Evolutionary conservation across 2,329 filamentous ascomycete species (phyloP), one percentile per base, ranked within the genome.

Genomic region (Mariannaea sp.): DNA sequence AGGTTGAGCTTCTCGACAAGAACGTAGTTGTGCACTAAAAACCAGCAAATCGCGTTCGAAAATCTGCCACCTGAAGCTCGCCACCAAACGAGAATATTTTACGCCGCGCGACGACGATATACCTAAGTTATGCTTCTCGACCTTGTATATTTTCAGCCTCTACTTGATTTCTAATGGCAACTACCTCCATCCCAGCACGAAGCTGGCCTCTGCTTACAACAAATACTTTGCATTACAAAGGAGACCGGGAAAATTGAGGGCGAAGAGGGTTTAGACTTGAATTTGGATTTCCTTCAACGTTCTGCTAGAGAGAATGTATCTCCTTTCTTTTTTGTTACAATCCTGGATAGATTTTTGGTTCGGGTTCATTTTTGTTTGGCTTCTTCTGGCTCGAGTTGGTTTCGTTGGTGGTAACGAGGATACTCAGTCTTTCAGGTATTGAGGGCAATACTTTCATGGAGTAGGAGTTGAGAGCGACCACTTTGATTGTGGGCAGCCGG

Each of bases 141-240:
- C 52, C 53, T 55, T 66, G 64, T 64, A 65, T 59, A 66, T 66
- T 65, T n/a, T 60, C 56, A 57, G 51, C 51, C 53, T 53, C 49
- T 64, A 57, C 59, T 57, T 46, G 60, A 57, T 65, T n/a, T 66
- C 57, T 65, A 66, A 66, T 66, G 56, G 56, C 61, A 57, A 55
- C 30, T 14, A n/a, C n/a, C 32, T 7, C 29, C 26, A 49, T 54
- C 59, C 62, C 53, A 48, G 17, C 52, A 57, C 55, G 41, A 53
- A 52, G 61, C 61, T 63, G 61, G 61, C 50, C 57, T 58, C 57
- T 45, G 45, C 48, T 45, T 50, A 39, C 50, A 43, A 46, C 48
- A 49, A 53, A n/a, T n/a, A n/a, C n/a, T n/a, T 60, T 61, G 59
- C 61, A 58, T 62, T 54, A 47, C 40, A 49, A 59, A 49, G 57